A percentile compares a stretch with the other conserved stretches of the same genome.
These are phyloP conservation scores for Phenoliferia sp. DNA, from an alignment of 1,284 basidiomycete species.

Conservation along the genomic window DNA sequence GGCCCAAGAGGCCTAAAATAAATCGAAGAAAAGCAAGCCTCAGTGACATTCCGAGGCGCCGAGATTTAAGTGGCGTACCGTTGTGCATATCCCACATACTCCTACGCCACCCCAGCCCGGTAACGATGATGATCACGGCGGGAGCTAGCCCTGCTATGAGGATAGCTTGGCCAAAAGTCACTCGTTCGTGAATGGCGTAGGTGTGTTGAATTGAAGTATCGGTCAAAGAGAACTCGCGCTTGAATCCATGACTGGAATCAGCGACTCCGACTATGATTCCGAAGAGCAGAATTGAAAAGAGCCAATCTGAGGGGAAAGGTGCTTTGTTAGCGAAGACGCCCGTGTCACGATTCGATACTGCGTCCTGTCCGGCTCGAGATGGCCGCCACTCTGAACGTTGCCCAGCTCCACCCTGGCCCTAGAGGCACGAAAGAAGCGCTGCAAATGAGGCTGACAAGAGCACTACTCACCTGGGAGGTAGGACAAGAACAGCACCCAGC, in stretches of 20 bases:
- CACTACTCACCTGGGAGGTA: constrained; percentile 21
- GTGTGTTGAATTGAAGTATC: constrained; percentile 68
- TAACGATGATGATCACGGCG: constrained; percentile 58
- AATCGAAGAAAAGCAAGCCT: background rate
- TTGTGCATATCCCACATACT: constrained; percentile 87
- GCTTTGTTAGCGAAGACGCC: background rate
- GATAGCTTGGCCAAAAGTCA: constrained; percentile 59
- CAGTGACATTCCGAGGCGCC: background rate
- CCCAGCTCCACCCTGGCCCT: background rate
- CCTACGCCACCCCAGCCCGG: constrained; percentile 65
- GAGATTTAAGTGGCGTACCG: constrained; percentile 43
- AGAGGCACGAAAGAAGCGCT: background rate
- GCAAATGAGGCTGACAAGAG: background rate
- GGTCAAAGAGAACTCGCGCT: constrained; percentile 72
- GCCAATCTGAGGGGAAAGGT: constrained; percentile 3
- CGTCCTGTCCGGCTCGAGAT: background rate
- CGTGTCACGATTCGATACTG: background rate
- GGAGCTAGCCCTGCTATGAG: constrained; percentile 63
- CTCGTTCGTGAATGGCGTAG: constrained; percentile 73
- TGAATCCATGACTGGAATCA: constrained; percentile 55
- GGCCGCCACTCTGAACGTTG: background rate
- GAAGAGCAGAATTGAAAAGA: constrained; percentile 28
- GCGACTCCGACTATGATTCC: constrained; percentile 20
- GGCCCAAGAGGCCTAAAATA: constrained; percentile 21
- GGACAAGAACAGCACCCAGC: background rate